A percentile compares a stretch with the other conserved stretches of the same genome.
These are phyloP conservation scores for Penstemon barbatus DNA, from an alignment of 257 asterid genomes.

Conservation along the genomic window DNA sequence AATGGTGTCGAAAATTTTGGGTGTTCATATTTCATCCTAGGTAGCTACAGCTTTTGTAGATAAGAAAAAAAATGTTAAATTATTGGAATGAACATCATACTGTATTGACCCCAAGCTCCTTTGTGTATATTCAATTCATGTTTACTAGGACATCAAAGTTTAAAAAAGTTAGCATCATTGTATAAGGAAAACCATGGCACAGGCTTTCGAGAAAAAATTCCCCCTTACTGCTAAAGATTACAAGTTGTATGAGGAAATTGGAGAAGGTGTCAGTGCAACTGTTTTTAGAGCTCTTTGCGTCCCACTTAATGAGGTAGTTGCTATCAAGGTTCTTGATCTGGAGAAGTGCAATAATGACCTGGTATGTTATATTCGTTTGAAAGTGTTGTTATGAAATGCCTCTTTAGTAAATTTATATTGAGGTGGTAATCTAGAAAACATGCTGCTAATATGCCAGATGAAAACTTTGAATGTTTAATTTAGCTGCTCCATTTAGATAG, in stretches of 20 bases:
- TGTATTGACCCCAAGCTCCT: slow-evolving; percentile 26
- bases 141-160: slow-evolving; percentile 32
- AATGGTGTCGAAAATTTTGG: slow-evolving; percentile 15
- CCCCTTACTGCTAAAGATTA: slow-evolving; percentile 77
- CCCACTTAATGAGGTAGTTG: slow-evolving; percentile 78
- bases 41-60: slow-evolving; percentile 29
- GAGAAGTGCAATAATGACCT: slow-evolving; percentile 95
- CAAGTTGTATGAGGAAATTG: slow-evolving; percentile 80
- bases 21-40: slow-evolving; percentile 23
- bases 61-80: slow-evolving; percentile 36
- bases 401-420: background rate
- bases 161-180: slow-evolving; percentile 27
- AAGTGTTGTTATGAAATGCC: background rate
- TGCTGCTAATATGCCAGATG: slow-evolving; percentile 13
- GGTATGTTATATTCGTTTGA: slow-evolving; percentile 53
- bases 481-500: slow-evolving; percentile 10
- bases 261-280: slow-evolving; percentile 98
- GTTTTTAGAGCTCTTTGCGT: slow-evolving; percentile 84
- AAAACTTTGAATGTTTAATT: slow-evolving; percentile 21
- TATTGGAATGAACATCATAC: slow-evolving; percentile 34
- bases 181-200: slow-evolving; percentile 54
- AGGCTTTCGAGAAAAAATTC: slow-evolving; percentile 53
- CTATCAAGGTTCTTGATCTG: slow-evolving; percentile 98
- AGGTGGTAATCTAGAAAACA: background rate
- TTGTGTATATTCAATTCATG: slow-evolving; percentile 25